phyloP scores from a whole-genome alignment of 2,329 filamentous ascomycete species.

The Fusarium palustre region DNA sequence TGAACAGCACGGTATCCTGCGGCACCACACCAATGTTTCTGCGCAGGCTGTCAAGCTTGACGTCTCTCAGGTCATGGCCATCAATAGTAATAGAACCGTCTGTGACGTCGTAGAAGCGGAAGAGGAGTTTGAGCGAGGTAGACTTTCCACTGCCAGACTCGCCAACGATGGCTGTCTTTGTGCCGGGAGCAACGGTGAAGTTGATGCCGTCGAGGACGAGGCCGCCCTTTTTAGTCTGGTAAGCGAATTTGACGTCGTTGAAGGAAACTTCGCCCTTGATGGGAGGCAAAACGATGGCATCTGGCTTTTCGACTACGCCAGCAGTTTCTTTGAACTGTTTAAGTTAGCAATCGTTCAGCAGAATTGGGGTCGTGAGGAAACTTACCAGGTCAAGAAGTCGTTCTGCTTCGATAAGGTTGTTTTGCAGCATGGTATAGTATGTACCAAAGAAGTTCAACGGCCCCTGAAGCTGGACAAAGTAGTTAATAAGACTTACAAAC shows the following conservation, averaged over 20 bases:
- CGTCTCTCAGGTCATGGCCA: constrained; percentile 57
- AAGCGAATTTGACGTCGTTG: constrained; percentile 58
- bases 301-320: constrained; percentile 57
- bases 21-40: constrained; percentile 59
- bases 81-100: constrained; percentile 60
- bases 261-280: constrained; percentile 56
- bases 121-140: constrained; percentile 61
- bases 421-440: constrained; percentile 60
- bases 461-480: constrained; percentile 70
- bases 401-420: constrained; percentile 60
- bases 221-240: constrained; percentile 53
- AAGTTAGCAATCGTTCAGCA: constrained; percentile 17
- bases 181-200: constrained; percentile 58
- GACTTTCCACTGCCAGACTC: constrained; percentile 62
- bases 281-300: constrained; percentile 50
- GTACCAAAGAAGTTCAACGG: constrained; percentile 71
- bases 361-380: fast-evolving
- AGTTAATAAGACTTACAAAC: constrained; percentile 68
- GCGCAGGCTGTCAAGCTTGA: constrained; percentile 56
- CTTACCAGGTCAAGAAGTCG: constrained; percentile 58
- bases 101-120: constrained; percentile 63
- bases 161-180: constrained; percentile 60
- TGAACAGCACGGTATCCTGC: constrained; percentile 62
- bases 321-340: constrained; percentile 57
- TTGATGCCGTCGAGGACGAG: constrained; percentile 55